phyloP scores from a whole-genome alignment of 139 green algal species.

The Closterium sp. region DNA sequence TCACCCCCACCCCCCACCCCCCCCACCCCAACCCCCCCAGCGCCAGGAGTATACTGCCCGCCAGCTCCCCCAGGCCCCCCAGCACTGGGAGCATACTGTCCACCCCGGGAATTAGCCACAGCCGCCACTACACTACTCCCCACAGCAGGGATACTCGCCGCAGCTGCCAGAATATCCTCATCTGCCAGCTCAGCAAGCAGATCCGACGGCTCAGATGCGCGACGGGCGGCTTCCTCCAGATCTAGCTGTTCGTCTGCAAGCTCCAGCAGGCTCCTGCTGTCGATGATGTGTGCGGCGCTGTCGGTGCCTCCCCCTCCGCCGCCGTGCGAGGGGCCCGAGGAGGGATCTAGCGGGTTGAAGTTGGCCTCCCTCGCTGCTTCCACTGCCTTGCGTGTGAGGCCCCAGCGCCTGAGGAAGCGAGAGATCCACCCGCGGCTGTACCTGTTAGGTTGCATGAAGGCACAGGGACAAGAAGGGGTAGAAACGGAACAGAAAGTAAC shows the following conservation, averaged over 20 bases:
- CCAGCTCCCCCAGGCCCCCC: no score
- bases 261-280: neutral
- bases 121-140: neutral
- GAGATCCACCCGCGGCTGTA: neutral
- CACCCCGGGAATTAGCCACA: neutral
- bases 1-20: neutral
- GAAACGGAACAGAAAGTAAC: no score
- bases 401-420: neutral
- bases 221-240: neutral
- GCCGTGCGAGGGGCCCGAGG: neutral
- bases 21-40: neutral
- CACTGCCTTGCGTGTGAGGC: neutral
- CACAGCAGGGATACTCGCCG: neutral
- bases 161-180: neutral
- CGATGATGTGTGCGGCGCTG: neutral
- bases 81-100: neutral
- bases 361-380: neutral
- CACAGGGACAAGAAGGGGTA: no score
- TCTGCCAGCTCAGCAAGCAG: neutral
- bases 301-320: neutral
- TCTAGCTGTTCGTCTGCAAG: neutral
- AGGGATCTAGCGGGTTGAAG: neutral
- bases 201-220: neutral
- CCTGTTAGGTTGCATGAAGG: no score
- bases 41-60: neutral